Evolutionary conservation across 306 rosid genomes (phyloP).

Genomic region (Quercus rubra): DNA sequence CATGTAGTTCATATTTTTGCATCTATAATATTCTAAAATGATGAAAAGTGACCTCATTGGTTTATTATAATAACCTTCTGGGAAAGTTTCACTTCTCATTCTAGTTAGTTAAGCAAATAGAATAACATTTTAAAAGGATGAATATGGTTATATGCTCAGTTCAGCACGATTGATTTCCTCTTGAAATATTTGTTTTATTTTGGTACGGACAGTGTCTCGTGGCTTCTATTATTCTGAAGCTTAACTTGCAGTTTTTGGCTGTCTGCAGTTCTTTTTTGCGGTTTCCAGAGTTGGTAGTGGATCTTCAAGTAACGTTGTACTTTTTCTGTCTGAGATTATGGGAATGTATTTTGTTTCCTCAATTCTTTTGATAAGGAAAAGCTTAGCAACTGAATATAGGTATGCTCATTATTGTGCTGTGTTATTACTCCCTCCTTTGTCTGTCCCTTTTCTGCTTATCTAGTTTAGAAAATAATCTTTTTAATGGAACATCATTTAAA

Average conservation of each 20-base stretch:
- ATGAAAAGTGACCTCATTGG: background rate
- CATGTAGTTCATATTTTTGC: background rate
- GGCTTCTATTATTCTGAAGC: slow-evolving; percentile 8
- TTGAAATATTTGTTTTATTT: background rate
- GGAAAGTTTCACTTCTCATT: background rate
- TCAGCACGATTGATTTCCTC: background rate
- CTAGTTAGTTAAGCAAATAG: background rate
- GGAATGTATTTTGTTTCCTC: slow-evolving; percentile 97
- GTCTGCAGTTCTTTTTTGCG: slow-evolving; percentile 87
- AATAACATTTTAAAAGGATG: background rate
- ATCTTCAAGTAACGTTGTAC: slow-evolving; percentile 96
- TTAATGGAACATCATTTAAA: too few relatives aligned
- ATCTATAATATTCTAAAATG: background rate
- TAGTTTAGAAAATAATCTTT: too few relatives aligned
- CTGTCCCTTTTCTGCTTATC: too few relatives aligned
- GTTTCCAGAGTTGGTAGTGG: slow-evolving; percentile 99
- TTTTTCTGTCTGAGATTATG: slow-evolving; percentile 94
- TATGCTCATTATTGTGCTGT: slow-evolving; percentile 29
- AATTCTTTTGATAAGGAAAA: slow-evolving; percentile 93
- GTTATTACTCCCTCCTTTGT: background rate
- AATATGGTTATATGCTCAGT: background rate
- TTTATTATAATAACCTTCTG: background rate
- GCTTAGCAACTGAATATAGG: slow-evolving; percentile 98
- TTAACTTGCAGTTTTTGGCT: slow-evolving; percentile 15
- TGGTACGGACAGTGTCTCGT: background rate